phyloP scores from a whole-genome alignment of 1,139 yeast species.

The Pneumocystis canis region DNA sequence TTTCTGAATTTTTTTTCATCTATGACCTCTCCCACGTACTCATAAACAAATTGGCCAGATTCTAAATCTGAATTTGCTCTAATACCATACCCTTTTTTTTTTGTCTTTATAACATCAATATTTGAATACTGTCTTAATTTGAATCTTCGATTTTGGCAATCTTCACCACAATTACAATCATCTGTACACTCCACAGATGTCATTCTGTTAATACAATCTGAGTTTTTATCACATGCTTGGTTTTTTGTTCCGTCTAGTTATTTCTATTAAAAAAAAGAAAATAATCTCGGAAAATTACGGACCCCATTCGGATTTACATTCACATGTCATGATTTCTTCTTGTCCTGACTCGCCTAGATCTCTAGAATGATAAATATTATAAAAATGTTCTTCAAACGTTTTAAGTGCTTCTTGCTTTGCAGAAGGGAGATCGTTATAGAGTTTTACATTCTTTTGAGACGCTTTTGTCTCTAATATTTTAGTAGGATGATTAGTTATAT shows the following conservation, averaged over 20 bases:
- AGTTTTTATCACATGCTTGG: conserved; percentile 68
- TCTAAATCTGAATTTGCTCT: conserved; percentile 49
- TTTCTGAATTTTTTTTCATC: conserved; percentile 57
- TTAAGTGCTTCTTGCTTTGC: conserved; percentile 56
- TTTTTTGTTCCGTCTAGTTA: conserved; percentile 25
- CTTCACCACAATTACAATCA: conserved; percentile 60
- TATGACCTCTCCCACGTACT: conserved; percentile 87
- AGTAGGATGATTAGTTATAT: not conserved
- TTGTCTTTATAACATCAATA: conserved; percentile 66
- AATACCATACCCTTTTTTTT: conserved; percentile 77
- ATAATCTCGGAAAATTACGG: conserved; percentile 14
- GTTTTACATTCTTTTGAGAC: conserved; percentile 2
- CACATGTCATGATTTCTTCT: conserved; percentile 76
- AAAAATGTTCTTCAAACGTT: conserved; percentile 41
- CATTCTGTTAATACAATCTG: conserved; percentile 80
- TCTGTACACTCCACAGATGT: conserved; percentile 85
- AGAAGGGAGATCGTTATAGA: conserved; percentile 39
- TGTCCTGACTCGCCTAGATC: conserved; percentile 53
- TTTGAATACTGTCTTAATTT: conserved; percentile 58
- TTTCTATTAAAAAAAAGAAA: not conserved
- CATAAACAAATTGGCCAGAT: conserved; percentile 61
- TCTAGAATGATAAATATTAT: conserved; percentile 48
- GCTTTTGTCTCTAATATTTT: not conserved
- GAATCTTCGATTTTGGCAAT: conserved; percentile 78
- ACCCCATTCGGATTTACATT: conserved; percentile 47